A percentile compares a stretch with the other conserved stretches of the same genome.
phyloP scores from a whole-genome alignment of 2,329 filamentous ascomycete genomes.

The Didymella arachidicola region DNA sequence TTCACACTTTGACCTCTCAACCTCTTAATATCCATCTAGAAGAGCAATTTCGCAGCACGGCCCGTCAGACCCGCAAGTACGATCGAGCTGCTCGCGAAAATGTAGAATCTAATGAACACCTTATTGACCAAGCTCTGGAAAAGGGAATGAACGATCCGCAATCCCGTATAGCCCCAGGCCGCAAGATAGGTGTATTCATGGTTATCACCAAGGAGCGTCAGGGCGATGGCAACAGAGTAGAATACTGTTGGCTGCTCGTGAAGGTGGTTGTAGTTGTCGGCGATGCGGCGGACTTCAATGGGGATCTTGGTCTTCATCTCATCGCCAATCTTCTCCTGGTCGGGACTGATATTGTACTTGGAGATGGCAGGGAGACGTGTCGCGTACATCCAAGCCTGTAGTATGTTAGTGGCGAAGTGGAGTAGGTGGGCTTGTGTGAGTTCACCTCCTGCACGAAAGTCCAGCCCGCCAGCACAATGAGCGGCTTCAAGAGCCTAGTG shows the following conservation, averaged over 20 bases:
- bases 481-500: conserved; percentile 21
- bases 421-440: background rate
- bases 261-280: conserved; percentile 21
- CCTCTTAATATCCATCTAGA: background rate
- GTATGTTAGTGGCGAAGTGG: background rate
- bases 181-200: conserved; percentile 21
- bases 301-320: conserved; percentile 21
- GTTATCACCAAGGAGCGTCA: conserved; percentile 19
- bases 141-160: conserved; percentile 17
- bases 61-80: conserved; percentile 18
- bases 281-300: conserved; percentile 19
- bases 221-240: conserved; percentile 13
- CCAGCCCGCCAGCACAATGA: conserved; percentile 20
- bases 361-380: conserved; percentile 20
- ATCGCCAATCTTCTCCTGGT: conserved; percentile 9
- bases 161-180: conserved; percentile 20
- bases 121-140: conserved; percentile 23
- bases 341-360: conserved; percentile 16
- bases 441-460: conserved; percentile 21
- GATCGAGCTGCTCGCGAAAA: conserved; percentile 14
- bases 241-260: conserved; percentile 20
- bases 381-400: conserved; percentile 20
- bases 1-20: background rate
- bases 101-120: conserved; percentile 16
- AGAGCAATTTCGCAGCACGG: conserved; percentile 15